Percentiles rank a stretch among this genome's conserved stretches.
Conservation (phyloP, 2,329 filamentous ascomycete genomes). For the Mycosphaerelloides madeirae region DNA sequence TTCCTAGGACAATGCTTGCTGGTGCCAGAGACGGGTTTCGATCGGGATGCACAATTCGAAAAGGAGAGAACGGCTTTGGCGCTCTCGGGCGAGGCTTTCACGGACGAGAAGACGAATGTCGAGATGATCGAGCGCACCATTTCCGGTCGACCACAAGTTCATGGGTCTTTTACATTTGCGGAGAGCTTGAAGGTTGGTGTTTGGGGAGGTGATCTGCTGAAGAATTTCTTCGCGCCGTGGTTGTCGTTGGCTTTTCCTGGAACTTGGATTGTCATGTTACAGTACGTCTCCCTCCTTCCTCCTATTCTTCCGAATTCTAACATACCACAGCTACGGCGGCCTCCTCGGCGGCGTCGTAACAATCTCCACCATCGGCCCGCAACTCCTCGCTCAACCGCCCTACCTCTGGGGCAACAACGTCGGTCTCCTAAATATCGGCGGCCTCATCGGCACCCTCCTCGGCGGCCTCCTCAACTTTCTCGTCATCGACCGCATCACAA, state of each 20-base stretch:
- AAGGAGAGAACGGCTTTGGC: slow-evolving; percentile 14
- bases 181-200: slow-evolving; percentile 35
- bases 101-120: slow-evolving; percentile 21
- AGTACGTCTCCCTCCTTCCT: slow-evolving; percentile 8
- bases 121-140: slow-evolving; percentile 19
- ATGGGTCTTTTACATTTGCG: slow-evolving; percentile 30
- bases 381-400: slow-evolving; percentile 36
- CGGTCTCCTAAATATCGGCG: slow-evolving; percentile 38
- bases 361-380: slow-evolving; percentile 35
- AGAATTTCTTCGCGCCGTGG: slow-evolving; percentile 37
- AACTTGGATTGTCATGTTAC: slow-evolving; percentile 39
- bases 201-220: slow-evolving; percentile 32
- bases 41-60: slow-evolving; percentile 29
- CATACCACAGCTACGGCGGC: slow-evolving; percentile 33
- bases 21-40: slow-evolving; percentile 39
- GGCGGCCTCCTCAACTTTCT: slow-evolving; percentile 37
- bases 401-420: slow-evolving; percentile 40
- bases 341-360: slow-evolving; percentile 40
- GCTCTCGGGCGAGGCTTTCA: slow-evolving; percentile 6
- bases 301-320: neutral
- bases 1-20: slow-evolving; percentile 35
- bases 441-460: slow-evolving; percentile 34
- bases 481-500: slow-evolving; percentile 34
- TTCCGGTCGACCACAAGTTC: slow-evolving; percentile 8
- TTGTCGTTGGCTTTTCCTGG: slow-evolving; percentile 37